phyloP scores from a whole-genome alignment of 2,329 filamentous ascomycete species.

The Sporothrix luriei region DNA sequence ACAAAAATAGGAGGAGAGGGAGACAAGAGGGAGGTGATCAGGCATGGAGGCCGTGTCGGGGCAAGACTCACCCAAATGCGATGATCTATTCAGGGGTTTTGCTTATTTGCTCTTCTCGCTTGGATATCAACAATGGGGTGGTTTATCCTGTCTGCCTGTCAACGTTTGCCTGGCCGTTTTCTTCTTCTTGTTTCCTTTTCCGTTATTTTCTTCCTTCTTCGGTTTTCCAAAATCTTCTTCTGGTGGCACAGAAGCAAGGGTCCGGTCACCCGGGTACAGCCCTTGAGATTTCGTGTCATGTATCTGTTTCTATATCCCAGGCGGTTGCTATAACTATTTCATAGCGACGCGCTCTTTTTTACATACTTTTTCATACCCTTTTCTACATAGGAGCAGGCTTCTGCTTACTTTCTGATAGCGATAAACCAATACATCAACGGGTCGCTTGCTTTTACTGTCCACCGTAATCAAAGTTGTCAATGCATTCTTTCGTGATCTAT shows the following conservation, averaged over 20 bases:
- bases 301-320: conserved; percentile 13
- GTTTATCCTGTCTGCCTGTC: background rate
- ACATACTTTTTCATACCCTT: background rate
- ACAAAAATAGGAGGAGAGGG: background rate
- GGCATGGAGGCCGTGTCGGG: background rate
- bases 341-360: conserved; percentile 8
- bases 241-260: background rate
- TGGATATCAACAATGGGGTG: conserved; percentile 9
- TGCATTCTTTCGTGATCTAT: background rate
- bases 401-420: conserved; percentile 24
- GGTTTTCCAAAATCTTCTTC: background rate
- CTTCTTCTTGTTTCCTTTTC: background rate
- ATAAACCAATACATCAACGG: background rate
- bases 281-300: background rate
- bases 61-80: too few species aligned
- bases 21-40: background rate
- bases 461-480: too few species aligned
- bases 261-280: background rate
- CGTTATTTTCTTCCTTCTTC: background rate
- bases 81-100: conserved; percentile 13
- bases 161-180: background rate
- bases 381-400: conserved; percentile 17
- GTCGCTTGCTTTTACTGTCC: background rate
- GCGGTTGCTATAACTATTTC: conserved; percentile 10
- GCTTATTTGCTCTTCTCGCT: conserved; percentile 15